Base-by-base conservation (phyloP, 805 yeast species). In the Kluyveromyces nonfermentans region DNA sequence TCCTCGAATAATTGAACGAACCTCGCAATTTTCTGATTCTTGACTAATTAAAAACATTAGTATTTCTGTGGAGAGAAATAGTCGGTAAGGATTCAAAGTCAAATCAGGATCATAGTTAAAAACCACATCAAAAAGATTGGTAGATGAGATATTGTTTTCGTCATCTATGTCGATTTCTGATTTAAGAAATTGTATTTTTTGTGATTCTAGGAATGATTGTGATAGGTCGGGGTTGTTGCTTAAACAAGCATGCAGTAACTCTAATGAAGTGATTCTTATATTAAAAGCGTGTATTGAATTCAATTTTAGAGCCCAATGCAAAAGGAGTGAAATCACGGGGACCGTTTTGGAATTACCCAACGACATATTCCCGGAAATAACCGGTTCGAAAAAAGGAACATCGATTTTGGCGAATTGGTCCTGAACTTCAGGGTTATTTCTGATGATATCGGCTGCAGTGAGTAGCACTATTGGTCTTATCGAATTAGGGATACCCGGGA, bases 381-480 rank as follows among this genome's bases (percentile, higher is more conserved):
- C 69, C 9, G 96, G 87, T 55, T 87, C 97, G 44, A 89, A 70
- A 57, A 82, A 86, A 0, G 98, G 98, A 7, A 93, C 96, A 61
- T 93, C 97, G 12, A 90, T 80, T 43, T 78, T 79, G 1, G 87
- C 72, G 53, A 90, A 82, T 46, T 77, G 77, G 12, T 67, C 65
- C 61, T 93, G 98, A 30, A 84, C 73, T 2, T 69, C 74, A 2
- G 70, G 62, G 58, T 88, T 87, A 25, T 78, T 73, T 39, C 80
- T 65, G 4, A 93, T 81, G 28, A 89, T 67, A 49, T 82, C 90
- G 1, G 94, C 88, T 1, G 86, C 78, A 0, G 95, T 78, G 4
- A 80, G 65, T 28, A 93, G 68, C 0, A 96, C 84, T 15, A 71
- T 58, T 0, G 83, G 73, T 48, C 95, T 76, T 2, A 89, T 73